These are phyloP conservation scores for Hortaea sp. DNA, from an alignment of 2,329 filamentous ascomycete genomes.

Conservation along the genomic window DNA sequence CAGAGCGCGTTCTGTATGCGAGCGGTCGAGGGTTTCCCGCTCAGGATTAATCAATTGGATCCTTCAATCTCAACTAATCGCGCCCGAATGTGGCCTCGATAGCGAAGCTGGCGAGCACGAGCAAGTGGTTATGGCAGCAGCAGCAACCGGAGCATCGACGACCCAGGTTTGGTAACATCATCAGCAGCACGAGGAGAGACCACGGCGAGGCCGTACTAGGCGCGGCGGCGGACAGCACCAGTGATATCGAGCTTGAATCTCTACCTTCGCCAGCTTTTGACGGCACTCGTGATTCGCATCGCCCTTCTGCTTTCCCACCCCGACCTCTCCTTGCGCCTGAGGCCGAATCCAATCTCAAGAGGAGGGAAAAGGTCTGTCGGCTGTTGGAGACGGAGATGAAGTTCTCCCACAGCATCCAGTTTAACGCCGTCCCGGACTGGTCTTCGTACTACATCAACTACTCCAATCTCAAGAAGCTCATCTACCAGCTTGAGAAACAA, in stretches of 20 bases:
- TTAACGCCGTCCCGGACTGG: conserved; percentile 99
- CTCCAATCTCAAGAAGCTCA: conserved; percentile 97
- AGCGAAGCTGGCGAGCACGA: too few relatives aligned
- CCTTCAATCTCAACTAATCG: too few relatives aligned
- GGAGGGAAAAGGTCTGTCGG: conserved; percentile 53
- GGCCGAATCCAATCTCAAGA: conserved; percentile 5
- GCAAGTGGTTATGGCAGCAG: too few relatives aligned
- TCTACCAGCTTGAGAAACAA: conserved; percentile 88
- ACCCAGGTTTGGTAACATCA: too few relatives aligned
- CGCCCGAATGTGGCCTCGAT: too few relatives aligned
- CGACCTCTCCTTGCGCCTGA: too few relatives aligned
- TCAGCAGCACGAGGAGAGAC: too few relatives aligned
- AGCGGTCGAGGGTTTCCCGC: too few relatives aligned
- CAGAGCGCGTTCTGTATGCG: too few relatives aligned
- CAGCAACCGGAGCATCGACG: too few relatives aligned
- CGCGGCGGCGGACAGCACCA: not conserved
- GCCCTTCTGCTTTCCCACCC: not conserved
- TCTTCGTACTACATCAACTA: conserved; percentile 96
- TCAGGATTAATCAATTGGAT: too few relatives aligned
- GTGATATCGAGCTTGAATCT: not conserved
- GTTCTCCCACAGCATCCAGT: conserved; percentile 98
- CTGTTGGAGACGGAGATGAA: conserved; percentile 65
- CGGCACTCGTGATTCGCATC: not conserved
- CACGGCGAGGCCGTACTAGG: too few relatives aligned
- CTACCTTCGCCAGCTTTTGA: not conserved